Conservation (phyloP, 768 basidiomycete genomes). For the Lactarius evosmus region DNA sequence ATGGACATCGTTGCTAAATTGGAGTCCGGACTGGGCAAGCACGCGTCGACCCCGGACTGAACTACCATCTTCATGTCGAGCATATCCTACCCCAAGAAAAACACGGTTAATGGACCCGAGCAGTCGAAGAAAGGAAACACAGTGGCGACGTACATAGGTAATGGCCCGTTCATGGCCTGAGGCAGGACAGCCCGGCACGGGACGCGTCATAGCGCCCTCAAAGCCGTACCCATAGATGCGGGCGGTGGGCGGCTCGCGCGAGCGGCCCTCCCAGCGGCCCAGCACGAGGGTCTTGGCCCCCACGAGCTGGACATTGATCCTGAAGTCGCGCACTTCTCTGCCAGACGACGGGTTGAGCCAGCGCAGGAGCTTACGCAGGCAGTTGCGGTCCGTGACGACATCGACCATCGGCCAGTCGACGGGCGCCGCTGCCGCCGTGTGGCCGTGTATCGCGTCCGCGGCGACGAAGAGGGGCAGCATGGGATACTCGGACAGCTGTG, state of each 20-base stretch:
- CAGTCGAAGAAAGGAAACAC: background rate
- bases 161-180: conserved; percentile 63
- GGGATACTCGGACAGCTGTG: conserved; percentile 38
- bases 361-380: conserved; percentile 57
- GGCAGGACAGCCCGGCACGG: conserved; percentile 46
- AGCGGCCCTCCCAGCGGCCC: conserved; percentile 53
- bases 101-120: background rate
- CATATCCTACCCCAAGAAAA: conserved; percentile 45
- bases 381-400: conserved; percentile 62
- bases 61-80: conserved; percentile 57
- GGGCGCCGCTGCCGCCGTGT: conserved; percentile 23
- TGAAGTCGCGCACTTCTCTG: conserved; percentile 47
- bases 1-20: background rate
- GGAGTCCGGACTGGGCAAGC: background rate
- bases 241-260: conserved; percentile 32
- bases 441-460: conserved; percentile 41
- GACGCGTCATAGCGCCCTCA: conserved; percentile 50
- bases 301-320: conserved; percentile 65
- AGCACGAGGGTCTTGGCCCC: conserved; percentile 58
- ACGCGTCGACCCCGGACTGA: conserved; percentile 54
- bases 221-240: conserved; percentile 63
- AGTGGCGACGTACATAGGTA: conserved; percentile 49
- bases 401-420: conserved; percentile 42
- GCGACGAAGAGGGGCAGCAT: conserved; percentile 59
- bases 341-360: conserved; percentile 41